Conservation (phyloP, 768 basidiomycete species). For the Suillus hirtellus region DNA sequence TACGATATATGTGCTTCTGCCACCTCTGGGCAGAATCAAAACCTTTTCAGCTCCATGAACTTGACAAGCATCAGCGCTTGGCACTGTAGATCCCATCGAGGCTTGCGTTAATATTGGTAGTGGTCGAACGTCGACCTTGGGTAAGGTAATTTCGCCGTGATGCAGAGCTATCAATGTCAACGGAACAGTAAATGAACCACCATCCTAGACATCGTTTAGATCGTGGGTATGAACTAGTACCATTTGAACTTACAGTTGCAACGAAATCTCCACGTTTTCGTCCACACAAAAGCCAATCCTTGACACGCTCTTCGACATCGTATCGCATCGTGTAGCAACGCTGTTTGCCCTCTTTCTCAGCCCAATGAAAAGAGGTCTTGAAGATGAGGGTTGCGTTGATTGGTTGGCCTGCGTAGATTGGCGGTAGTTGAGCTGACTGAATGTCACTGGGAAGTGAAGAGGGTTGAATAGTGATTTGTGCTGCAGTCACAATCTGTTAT, state of each 20-base stretch:
- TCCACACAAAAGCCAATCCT: slow-evolving; percentile 90
- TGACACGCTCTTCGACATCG: slow-evolving; percentile 77
- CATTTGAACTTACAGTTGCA: slow-evolving; percentile 54
- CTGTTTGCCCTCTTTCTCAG: slow-evolving; percentile 43
- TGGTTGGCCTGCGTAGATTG: slow-evolving; percentile 85
- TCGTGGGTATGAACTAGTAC: slow-evolving; percentile 2
- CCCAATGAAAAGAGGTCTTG: slow-evolving; percentile 79
- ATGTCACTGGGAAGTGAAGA: slow-evolving; percentile 42
- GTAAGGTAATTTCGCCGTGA: slow-evolving; percentile 78
- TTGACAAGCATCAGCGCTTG: slow-evolving; percentile 79
- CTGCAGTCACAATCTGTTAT: slow-evolving; percentile 65
- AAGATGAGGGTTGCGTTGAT: slow-evolving; percentile 69
- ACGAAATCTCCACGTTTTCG: slow-evolving; percentile 82
- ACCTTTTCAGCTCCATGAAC: slow-evolving; percentile 81
- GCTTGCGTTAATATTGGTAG: slow-evolving; percentile 51
- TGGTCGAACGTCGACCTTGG: slow-evolving; percentile 67
- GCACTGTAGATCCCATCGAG: slow-evolving; percentile 60
- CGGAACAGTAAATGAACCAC: slow-evolving; percentile 54
- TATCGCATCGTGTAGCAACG: slow-evolving; percentile 64
- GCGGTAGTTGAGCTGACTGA: slow-evolving; percentile 29
- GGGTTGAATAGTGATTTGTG: slow-evolving; percentile 48
- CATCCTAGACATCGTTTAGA: slow-evolving; percentile 48
- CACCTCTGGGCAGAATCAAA: slow-evolving; percentile 79
- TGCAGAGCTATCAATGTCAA: slow-evolving; percentile 86
- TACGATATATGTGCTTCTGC: slow-evolving; percentile 78